Percentiles rank a stretch among this genome's conserved stretches.
These are phyloP conservation scores for Ogataea pignaliae DNA, from an alignment of 805 yeast species.

Conservation along the genomic window DNA sequence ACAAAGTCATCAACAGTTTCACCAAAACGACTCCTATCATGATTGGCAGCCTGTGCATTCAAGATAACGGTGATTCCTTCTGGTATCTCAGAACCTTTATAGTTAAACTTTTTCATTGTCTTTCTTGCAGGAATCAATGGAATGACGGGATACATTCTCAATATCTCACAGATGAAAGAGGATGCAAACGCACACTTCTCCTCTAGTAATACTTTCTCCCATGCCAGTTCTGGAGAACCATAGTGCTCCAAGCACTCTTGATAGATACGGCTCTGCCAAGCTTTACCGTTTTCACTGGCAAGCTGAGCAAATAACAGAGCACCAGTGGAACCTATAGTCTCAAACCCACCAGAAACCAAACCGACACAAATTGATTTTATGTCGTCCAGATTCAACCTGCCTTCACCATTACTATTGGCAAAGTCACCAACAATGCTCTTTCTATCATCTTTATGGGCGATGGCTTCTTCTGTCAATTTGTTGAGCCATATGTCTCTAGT, in stretches of 20 bases:
- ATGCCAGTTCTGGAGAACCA: slow-evolving; percentile 15
- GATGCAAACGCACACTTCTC: slow-evolving; percentile 16
- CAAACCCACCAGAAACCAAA: slow-evolving; percentile 22
- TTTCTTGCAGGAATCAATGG: slow-evolving; percentile 22
- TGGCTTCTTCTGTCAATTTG: slow-evolving; percentile 24
- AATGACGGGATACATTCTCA: slow-evolving; percentile 22
- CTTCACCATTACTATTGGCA: slow-evolving; percentile 25
- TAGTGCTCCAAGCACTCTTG: slow-evolving; percentile 10
- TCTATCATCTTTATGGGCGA: slow-evolving; percentile 22
- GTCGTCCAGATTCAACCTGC: slow-evolving; percentile 17
- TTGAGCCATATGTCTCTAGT: slow-evolving; percentile 31
- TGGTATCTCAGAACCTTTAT: slow-evolving; percentile 13
- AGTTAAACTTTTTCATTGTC: slow-evolving; percentile 12
- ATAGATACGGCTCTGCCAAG: slow-evolving; percentile 18
- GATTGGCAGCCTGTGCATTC: slow-evolving; percentile 23
- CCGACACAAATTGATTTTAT: slow-evolving; percentile 22
- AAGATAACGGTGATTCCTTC: slow-evolving; percentile 19
- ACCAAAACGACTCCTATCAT: slow-evolving; percentile 16
- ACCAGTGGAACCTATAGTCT: slow-evolving; percentile 19
- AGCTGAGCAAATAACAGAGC: slow-evolving; percentile 16
- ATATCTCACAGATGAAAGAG: slow-evolving; percentile 16
- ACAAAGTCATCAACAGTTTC: slow-evolving; percentile 14
- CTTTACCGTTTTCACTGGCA: slow-evolving; percentile 8
- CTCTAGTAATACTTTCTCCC: slow-evolving; percentile 13
- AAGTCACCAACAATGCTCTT: slow-evolving; percentile 32